phyloP scores from a whole-genome alignment of 2,329 filamentous ascomycete species.

The Diplodia sapinea region DNA sequence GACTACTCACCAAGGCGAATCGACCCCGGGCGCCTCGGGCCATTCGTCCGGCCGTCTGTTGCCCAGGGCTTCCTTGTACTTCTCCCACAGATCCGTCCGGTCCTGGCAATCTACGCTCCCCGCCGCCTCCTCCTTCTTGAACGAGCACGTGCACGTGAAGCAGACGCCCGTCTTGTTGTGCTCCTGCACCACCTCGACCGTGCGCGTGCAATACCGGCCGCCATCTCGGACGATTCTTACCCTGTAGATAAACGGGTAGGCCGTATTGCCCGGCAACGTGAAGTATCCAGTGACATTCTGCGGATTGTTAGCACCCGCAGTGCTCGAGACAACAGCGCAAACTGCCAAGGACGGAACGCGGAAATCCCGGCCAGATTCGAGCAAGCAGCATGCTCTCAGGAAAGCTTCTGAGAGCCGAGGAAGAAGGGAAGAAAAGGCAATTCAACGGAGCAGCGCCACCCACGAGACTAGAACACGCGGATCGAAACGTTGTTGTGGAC shows the following conservation, averaged over 20 bases:
- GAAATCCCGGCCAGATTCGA: background rate
- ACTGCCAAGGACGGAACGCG: background rate
- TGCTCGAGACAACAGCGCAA: background rate
- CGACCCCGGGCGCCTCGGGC: conserved; percentile 45
- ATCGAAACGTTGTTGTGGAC: background rate
- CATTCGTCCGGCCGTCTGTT: conserved; percentile 40
- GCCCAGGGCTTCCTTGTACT: conserved; percentile 44
- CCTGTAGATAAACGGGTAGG: conserved; percentile 58
- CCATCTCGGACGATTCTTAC: conserved; percentile 60
- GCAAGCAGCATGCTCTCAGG: background rate
- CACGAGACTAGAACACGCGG: background rate
- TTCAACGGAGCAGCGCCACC: background rate
- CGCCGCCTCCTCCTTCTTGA: conserved; percentile 54
- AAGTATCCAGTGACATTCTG: conserved; percentile 62
- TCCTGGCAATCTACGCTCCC: conserved; percentile 45
- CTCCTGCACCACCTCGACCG: conserved; percentile 59
- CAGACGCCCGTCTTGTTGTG: conserved; percentile 51
- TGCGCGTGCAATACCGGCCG: conserved; percentile 58
- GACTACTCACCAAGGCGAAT: conserved; percentile 41
- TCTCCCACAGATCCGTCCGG: conserved; percentile 42
- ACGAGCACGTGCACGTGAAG: conserved; percentile 60
- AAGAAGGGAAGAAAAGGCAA: background rate
- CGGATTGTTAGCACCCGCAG: background rate
- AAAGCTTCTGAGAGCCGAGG: background rate
- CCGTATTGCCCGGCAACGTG: conserved; percentile 54